phyloP scores from a whole-genome alignment of 1,284 basidiomycete genomes.

The Trichosporon sp. region DNA sequence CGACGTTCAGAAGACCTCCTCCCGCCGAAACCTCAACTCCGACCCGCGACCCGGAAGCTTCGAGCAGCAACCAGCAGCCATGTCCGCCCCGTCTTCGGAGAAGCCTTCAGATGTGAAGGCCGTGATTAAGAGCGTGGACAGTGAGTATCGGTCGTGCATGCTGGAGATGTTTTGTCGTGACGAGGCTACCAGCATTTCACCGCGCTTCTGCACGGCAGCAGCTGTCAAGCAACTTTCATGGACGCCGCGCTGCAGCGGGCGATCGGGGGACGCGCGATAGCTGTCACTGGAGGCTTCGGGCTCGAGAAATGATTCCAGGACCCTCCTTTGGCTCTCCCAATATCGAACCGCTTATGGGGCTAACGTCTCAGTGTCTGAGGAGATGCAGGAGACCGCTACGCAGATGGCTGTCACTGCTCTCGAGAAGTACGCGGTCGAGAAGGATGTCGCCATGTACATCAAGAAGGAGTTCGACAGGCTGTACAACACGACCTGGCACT shows the following conservation, averaged over 20 bases:
- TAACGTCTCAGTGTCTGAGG: conserved; percentile 65
- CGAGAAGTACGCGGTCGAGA: conserved; percentile 88
- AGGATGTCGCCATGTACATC: conserved; percentile 95
- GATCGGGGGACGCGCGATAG: too few species aligned
- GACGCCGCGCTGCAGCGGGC: too few species aligned
- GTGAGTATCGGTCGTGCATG: conserved; percentile 27
- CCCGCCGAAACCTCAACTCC: not conserved
- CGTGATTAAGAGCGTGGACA: conserved; percentile 95
- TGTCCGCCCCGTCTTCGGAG: conserved; percentile 9
- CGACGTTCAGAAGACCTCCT: not conserved
- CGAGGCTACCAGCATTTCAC: not conserved
- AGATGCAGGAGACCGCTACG: conserved; percentile 90
- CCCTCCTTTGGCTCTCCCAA: too few species aligned
- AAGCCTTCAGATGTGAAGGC: conserved; percentile 55
- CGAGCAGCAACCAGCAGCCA: not conserved
- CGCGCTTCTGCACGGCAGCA: not conserved
- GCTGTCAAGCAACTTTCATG: too few species aligned
- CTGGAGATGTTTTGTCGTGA: not conserved
- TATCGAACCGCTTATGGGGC: too few species aligned
- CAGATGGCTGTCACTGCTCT: conserved; percentile 80
- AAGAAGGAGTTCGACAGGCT: conserved; percentile 95
- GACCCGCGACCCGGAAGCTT: not conserved
- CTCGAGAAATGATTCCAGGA: too few species aligned
- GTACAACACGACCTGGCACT: conserved; percentile 89
- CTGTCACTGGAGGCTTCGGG: too few species aligned